Conservation (phyloP, 208 protist species). For the Strigomonas galati region DNA sequence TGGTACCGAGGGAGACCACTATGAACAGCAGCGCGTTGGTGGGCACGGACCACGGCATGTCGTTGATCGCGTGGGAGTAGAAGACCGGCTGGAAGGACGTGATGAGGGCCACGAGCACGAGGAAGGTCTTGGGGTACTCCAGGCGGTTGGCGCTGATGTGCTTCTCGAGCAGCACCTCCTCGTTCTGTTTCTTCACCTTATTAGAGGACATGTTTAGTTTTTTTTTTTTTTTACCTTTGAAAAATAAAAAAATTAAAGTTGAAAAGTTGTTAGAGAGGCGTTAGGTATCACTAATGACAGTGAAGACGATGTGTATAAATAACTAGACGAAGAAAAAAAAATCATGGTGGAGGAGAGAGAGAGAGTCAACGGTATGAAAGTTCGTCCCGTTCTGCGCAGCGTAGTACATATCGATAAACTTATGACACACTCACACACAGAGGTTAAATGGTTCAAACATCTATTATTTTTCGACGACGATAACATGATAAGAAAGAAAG, state of each 20-base stretch:
- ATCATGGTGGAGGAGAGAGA: not conserved
- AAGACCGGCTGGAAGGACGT: constrained; percentile 81
- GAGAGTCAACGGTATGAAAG: not conserved
- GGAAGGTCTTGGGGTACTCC: constrained; percentile 67
- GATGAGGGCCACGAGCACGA: constrained; percentile 61
- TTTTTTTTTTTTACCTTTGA: constrained; percentile 10
- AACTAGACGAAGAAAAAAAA: not conserved
- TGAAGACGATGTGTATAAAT: not conserved
- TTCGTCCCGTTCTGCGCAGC: no score
- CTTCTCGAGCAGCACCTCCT: constrained; percentile 77
- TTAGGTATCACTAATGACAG: no score
- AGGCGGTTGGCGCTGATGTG: constrained; percentile 84
- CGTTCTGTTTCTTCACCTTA: constrained; percentile 24
- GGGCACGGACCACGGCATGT: constrained; percentile 49
- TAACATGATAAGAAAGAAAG: constrained; percentile 12
- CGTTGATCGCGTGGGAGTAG: constrained; percentile 83
- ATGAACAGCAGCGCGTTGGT: constrained; percentile 66
- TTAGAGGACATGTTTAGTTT: not conserved
- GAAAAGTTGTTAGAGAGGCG: no score
- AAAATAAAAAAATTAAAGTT: not conserved
- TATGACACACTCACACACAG: no score
- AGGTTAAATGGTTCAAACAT: no score
- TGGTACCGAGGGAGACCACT: constrained; percentile 42
- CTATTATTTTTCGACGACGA: no score
- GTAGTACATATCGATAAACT: no score